Conservation (phyloP, 176 grass and related monocot genomes). For the Thinopyrum elongatum region DNA sequence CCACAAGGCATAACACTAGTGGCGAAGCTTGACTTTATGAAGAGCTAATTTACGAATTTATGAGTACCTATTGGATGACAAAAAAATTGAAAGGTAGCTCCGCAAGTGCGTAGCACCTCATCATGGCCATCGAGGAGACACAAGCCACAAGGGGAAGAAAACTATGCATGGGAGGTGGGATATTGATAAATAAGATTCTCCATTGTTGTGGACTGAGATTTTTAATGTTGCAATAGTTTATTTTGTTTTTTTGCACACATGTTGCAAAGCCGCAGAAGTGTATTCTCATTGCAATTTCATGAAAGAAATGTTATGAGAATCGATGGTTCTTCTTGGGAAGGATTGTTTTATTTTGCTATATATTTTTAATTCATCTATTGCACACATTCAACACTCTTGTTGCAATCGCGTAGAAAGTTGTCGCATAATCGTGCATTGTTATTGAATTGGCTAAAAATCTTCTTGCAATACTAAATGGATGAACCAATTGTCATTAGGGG, state of each 20-base stretch:
- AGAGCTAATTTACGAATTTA: not conserved
- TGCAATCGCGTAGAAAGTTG: not conserved
- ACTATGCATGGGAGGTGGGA: not conserved
- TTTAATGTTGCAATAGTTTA: not conserved
- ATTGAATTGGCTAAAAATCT: not conserved
- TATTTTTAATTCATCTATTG: not conserved
- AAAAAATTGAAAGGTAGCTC: not conserved
- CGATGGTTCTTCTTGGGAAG: not conserved
- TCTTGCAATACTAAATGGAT: not conserved
- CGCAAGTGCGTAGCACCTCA: not conserved
- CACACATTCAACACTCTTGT: not conserved
- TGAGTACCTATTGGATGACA: not conserved
- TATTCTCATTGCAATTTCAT: not conserved
- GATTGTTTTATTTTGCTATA: not conserved
- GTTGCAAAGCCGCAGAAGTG: not conserved
- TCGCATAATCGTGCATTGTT: not conserved
- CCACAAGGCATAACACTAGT: not conserved
- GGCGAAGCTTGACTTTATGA: not conserved
- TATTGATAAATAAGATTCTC: not conserved
- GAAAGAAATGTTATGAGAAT: not conserved
- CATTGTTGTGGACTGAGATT: not conserved
- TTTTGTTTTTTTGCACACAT: not conserved
- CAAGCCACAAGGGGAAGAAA: not conserved
- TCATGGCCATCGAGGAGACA: not conserved
- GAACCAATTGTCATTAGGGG: not conserved